phyloP scores from a whole-genome alignment of 257 asterid genomes.

The Petrea volubilis region DNA sequence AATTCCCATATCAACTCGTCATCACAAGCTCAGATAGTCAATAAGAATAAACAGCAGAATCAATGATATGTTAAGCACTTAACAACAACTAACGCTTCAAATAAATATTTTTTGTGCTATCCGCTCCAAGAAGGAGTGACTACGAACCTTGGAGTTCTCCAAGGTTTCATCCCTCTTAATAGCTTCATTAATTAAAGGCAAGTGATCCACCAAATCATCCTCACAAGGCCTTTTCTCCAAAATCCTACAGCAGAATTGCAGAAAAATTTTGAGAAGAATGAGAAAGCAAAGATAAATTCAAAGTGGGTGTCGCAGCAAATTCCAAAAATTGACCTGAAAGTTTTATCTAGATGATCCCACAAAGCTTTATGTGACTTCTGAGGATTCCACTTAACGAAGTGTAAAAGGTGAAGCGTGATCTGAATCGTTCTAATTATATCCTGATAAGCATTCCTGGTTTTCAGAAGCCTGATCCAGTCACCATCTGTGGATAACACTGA shows the following conservation, averaged over 20 bases:
- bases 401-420: slow-evolving; percentile 62
- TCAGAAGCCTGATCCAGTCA: slow-evolving; percentile 77
- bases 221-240: slow-evolving; percentile 64
- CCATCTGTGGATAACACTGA: slow-evolving; percentile 63
- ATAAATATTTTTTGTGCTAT: neutral
- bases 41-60: neutral
- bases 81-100: neutral
- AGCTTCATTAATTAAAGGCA: slow-evolving; percentile 57
- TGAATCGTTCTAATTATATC: slow-evolving; percentile 49
- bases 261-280: slow-evolving; percentile 10
- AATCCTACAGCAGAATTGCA: slow-evolving; percentile 39
- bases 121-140: slow-evolving; percentile 18
- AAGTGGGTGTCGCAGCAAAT: slow-evolving; percentile 8
- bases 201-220: slow-evolving; percentile 66
- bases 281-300: neutral
- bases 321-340: slow-evolving; percentile 59
- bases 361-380: slow-evolving; percentile 57
- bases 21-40: slow-evolving; percentile 4
- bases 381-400: slow-evolving; percentile 59
- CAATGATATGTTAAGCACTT: slow-evolving; percentile 9
- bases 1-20: neutral
- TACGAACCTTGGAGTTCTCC: slow-evolving; percentile 67
- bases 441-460: slow-evolving; percentile 62
- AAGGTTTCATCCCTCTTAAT: slow-evolving; percentile 55
- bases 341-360: slow-evolving; percentile 70